Conservation (phyloP, 2,329 filamentous ascomycete genomes). For the Ophiostoma ips region DNA sequence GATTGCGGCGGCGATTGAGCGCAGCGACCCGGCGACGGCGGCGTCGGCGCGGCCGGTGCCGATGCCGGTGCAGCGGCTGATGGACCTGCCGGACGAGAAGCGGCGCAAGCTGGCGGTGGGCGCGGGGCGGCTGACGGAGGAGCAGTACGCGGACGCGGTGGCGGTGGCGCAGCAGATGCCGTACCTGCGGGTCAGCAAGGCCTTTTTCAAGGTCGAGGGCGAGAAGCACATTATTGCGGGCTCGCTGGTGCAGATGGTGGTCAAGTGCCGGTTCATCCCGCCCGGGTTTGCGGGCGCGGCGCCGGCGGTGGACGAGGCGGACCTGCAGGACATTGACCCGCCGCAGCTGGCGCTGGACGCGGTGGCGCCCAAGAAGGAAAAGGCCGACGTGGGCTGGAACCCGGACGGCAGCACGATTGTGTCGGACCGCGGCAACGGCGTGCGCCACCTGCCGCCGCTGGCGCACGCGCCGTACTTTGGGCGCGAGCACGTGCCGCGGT, state of each 20-base stretch:
- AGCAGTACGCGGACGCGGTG: slow-evolving; percentile 64
- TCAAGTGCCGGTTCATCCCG: slow-evolving; percentile 89
- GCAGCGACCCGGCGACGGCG: slow-evolving; percentile 55
- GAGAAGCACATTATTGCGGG: slow-evolving; percentile 86
- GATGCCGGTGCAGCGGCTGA: slow-evolving; percentile 71
- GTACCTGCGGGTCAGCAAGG: slow-evolving; percentile 70
- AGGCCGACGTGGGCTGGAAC: slow-evolving; percentile 46
- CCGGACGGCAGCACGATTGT: slow-evolving; percentile 41
- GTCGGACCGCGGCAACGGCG: slow-evolving; percentile 38
- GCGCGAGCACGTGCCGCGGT: slow-evolving; percentile 76
- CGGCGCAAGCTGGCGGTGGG: slow-evolving; percentile 60
- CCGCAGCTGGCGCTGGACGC: slow-evolving; percentile 87
- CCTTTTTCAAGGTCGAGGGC: slow-evolving; percentile 96
- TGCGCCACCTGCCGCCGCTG: slow-evolving; percentile 65
- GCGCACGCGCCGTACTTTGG: slow-evolving; percentile 82
- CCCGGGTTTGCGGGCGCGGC: slow-evolving; percentile 59
- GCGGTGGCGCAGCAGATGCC: slow-evolving; percentile 73
- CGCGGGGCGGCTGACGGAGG: slow-evolving; percentile 54
- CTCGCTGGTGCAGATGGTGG: slow-evolving; percentile 82
- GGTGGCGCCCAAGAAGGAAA: slow-evolving; percentile 56
- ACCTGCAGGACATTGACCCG: slow-evolving; percentile 82
- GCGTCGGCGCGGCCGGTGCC: neutral
- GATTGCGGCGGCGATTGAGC: slow-evolving; percentile 54
- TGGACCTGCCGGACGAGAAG: slow-evolving; percentile 65
- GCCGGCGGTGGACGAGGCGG: slow-evolving; percentile 59